Conservation (phyloP, 768 basidiomycete species). For the Boletus coccyginus region DNA sequence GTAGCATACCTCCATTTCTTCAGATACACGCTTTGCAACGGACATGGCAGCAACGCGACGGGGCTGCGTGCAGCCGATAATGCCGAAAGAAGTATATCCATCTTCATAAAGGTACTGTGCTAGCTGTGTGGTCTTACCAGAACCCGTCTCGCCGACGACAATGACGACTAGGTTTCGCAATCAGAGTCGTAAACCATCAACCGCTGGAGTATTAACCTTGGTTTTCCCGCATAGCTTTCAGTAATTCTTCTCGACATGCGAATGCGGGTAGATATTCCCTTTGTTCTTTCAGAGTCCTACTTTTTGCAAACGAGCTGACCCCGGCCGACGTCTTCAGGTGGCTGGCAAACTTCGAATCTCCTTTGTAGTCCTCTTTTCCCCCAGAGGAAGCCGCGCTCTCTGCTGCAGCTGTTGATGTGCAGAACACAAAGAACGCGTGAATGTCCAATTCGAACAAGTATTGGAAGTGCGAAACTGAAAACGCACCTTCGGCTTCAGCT, state of each 20-base stretch:
- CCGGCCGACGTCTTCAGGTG: slow-evolving; percentile 82
- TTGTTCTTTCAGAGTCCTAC: slow-evolving; percentile 87
- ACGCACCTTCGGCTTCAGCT: slow-evolving; percentile 86
- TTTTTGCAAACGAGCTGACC: slow-evolving; percentile 78
- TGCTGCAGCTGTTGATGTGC: slow-evolving; percentile 45
- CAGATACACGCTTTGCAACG: slow-evolving; percentile 99
- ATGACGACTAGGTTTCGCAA: slow-evolving; percentile 62
- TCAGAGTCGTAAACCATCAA: background rate
- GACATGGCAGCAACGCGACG: slow-evolving; percentile 99
- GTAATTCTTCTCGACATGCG: slow-evolving; percentile 90
- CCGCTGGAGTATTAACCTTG: slow-evolving; percentile 60
- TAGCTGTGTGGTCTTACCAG: slow-evolving; percentile 97
- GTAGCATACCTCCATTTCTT: slow-evolving; percentile 89
- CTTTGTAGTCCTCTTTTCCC: slow-evolving; percentile 73
- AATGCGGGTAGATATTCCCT: slow-evolving; percentile 97
- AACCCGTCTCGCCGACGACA: slow-evolving; percentile 99
- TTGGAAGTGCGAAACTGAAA: slow-evolving; percentile 12
- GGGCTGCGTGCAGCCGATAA: slow-evolving; percentile 97
- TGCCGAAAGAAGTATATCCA: slow-evolving; percentile 85
- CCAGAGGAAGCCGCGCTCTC: slow-evolving; percentile 48
- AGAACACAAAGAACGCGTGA: slow-evolving; percentile 57
- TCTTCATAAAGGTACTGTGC: slow-evolving; percentile 97
- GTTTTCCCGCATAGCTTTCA: slow-evolving; percentile 87
- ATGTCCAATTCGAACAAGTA: slow-evolving; percentile 63
- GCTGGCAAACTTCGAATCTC: slow-evolving; percentile 95